Base-by-base conservation (phyloP, 1,284 basidiomycete species). In the Ceratobasidium sp. region DNA sequence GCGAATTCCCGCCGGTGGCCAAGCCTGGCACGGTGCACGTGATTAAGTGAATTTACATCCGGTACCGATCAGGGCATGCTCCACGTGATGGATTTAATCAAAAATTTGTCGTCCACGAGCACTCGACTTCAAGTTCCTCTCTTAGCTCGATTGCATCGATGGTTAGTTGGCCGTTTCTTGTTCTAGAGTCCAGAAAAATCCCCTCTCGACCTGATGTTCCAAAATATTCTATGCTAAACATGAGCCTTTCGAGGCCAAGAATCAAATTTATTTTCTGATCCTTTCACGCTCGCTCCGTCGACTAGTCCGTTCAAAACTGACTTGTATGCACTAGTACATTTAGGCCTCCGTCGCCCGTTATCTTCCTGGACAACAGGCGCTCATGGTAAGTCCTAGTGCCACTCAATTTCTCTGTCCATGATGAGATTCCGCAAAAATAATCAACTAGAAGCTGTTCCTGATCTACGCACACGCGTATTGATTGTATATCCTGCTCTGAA, bases 221-320 rank as follows among this genome's bases (percentile, higher is more conserved):
- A 67, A 67, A 67, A 67, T 67, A 67, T 67, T 67, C 62, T 67
- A 67, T 67, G 62, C 62, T 67, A 67, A 67, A 67, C 20, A 67
- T 54, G 62, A 67, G 62, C 62, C 62, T 53, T 42, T 29, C 29
- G 25, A 31, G 60, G 62, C 62, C 27, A 67, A 67, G 62, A 67
- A 54, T 67, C 62, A 53, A 67, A 52, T 38, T 45, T 29, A 13
- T 17, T 20, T 29, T 67, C 62, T 67, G 50, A 54, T 29, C 29
- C 50, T 43, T 43, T 12, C 13, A 31, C 25, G 20, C 38, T 35
- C 29, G 34, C 27, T 40, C 25, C 25, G 32, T 32, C 25, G 25
- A 2, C 32, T n/a, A 15, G 2, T 15, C 52, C 20, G 25, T 7
- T 47, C 34, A 42, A 13, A 43, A 20, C 62, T 67, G 13, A 67